Conservation (phyloP, 148 eudicot genomes). For the Diospyros lotus region DNA sequence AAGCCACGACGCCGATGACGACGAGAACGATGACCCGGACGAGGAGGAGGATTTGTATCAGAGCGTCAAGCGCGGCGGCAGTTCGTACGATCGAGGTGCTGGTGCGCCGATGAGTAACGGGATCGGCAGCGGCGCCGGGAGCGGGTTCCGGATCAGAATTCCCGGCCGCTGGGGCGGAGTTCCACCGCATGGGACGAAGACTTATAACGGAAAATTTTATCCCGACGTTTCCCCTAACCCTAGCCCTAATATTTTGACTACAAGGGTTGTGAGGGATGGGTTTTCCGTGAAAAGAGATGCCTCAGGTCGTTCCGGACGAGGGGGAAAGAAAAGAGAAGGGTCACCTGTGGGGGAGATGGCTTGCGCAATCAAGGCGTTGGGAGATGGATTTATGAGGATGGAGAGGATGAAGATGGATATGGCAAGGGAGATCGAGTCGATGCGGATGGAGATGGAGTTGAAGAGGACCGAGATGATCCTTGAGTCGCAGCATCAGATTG, state of each 20-base stretch:
- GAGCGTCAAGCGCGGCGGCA: conserved; percentile 5
- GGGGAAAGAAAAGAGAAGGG: conserved; percentile 18
- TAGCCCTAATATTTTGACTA: conserved; percentile 11
- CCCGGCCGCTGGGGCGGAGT: conserved; percentile 11
- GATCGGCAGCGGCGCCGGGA: not conserved
- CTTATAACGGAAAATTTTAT: conserved; percentile 2
- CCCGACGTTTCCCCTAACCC: not conserved
- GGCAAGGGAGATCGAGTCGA: conserved; percentile 56
- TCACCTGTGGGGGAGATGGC: conserved; percentile 47
- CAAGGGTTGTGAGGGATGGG: conserved; percentile 22
- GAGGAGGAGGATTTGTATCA: conserved; percentile 16
- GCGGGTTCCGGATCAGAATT: conserved; percentile 34
- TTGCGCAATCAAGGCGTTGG: conserved; percentile 45
- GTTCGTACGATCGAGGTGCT: conserved; percentile 6
- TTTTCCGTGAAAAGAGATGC: not conserved
- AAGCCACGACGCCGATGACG: not conserved
- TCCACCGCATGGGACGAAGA: conserved; percentile 13
- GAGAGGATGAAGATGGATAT: conserved; percentile 75
- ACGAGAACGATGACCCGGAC: conserved; percentile 13
- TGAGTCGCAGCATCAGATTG: conserved; percentile 55
- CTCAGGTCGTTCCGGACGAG: conserved; percentile 9
- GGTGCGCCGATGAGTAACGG: conserved; percentile 12
- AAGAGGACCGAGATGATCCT: conserved; percentile 61
- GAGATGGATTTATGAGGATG: conserved; percentile 66
- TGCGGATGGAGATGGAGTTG: conserved; percentile 80